phyloP scores from a whole-genome alignment of 768 basidiomycete species.

The Hygrocybe coccinea region DNA sequence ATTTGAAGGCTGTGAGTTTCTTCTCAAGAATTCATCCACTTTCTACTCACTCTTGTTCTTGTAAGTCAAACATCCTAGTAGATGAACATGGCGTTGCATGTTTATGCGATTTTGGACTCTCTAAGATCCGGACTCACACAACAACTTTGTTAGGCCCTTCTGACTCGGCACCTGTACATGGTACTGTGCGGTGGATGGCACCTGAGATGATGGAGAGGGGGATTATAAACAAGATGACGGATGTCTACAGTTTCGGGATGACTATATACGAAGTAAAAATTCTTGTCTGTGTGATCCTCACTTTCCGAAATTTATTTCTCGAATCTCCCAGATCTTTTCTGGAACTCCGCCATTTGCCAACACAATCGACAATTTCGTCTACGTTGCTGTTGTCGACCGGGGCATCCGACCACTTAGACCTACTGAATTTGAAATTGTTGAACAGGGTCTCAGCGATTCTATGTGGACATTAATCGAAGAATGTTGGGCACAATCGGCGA shows the following conservation, averaged over 20 bases:
- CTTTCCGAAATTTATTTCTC: too few species aligned
- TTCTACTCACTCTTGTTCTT: too few species aligned
- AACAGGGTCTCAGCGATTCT: not conserved
- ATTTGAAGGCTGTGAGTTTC: conserved; percentile 40
- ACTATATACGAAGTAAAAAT: conserved; percentile 2
- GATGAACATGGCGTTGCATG: conserved; percentile 38
- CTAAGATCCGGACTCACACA: conserved; percentile 24
- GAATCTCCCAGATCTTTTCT: not conserved
- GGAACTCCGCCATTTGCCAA: not conserved
- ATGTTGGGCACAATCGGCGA: not conserved
- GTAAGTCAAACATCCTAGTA: conserved; percentile 49
- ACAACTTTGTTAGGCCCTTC: not conserved
- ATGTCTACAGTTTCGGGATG: conserved; percentile 2
- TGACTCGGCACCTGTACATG: not conserved
- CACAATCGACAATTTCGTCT: not conserved
- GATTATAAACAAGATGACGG: not conserved
- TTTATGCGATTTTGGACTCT: conserved; percentile 46
- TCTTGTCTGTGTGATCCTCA: too few species aligned
- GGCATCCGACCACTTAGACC: not conserved
- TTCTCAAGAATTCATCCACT: too few species aligned
- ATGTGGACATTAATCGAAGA: not conserved
- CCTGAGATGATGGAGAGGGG: not conserved
- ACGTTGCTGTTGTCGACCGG: not conserved
- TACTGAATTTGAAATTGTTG: not conserved
- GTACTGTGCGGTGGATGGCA: not conserved